Percentiles rank a stretch among this genome's conserved stretches.
These are phyloP conservation scores for Globomyces pollinis-pini DNA, from an alignment of 192 early-diverging fungal species.

Conservation along the genomic window DNA sequence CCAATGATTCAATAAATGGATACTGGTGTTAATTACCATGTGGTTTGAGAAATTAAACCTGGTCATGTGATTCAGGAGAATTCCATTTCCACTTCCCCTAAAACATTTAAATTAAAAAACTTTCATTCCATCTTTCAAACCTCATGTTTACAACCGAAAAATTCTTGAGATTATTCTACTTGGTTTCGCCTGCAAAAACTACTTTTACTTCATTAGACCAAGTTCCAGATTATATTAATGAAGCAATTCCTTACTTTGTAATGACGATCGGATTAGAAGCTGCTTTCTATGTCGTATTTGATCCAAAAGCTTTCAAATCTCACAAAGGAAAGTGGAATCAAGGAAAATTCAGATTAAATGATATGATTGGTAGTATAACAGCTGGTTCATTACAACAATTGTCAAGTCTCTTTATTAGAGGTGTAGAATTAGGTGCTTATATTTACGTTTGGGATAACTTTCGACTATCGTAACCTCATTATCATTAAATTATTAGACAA, in stretches of 20 bases:
- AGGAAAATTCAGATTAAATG: conserved; percentile 44
- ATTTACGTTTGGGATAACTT: conserved; percentile 47
- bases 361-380: conserved; percentile 40
- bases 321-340: conserved; percentile 26
- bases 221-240: conserved; percentile 45
- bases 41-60: too few species aligned
- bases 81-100: too few species aligned
- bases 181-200: conserved; percentile 35
- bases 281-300: neutral
- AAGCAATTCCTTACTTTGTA: conserved; percentile 46
- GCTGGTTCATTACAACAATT: conserved; percentile 49
- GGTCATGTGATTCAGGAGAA: too few species aligned
- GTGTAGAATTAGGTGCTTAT: conserved; percentile 36
- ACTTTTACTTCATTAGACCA: conserved; percentile 28
- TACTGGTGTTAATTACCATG: too few species aligned
- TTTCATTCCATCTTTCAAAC: neutral
- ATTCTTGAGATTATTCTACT: conserved; percentile 38
- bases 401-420: conserved; percentile 37
- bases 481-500: too few species aligned
- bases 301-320: neutral
- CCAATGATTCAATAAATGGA: too few species aligned
- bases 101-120: neutral
- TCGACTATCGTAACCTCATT: too few species aligned
- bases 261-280: conserved; percentile 19
- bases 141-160: neutral